Conservation (phyloP, 495 filamentous ascomycete genomes). For the Podospora pseudopauciseta region DNA sequence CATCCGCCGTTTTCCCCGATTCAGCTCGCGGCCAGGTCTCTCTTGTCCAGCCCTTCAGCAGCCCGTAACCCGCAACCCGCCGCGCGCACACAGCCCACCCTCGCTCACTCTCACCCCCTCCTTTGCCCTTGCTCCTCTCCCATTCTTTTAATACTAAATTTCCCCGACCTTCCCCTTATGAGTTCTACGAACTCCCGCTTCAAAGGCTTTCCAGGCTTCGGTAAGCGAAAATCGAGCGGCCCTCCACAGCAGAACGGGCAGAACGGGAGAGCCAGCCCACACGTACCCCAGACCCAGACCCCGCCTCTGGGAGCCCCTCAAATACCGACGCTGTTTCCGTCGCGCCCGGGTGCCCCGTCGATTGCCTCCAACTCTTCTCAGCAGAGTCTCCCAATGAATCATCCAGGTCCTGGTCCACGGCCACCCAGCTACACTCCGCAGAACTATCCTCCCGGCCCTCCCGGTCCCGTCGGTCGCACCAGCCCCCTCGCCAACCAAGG, state of each 20-base stretch:
- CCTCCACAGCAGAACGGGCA: constrained; percentile 34
- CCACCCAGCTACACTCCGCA: constrained; percentile 74
- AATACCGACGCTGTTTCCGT: constrained; percentile 43
- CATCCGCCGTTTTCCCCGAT: constrained; percentile 17
- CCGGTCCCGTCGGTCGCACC: constrained; percentile 48
- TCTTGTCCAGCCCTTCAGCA: constrained; percentile 22
- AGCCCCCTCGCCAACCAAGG: constrained; percentile 47
- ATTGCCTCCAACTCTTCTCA: constrained; percentile 46
- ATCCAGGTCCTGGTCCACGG: constrained; percentile 54
- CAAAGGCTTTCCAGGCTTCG: constrained; percentile 54
- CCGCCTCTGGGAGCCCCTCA: constrained; percentile 41
- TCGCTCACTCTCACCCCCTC: constrained; percentile 16
- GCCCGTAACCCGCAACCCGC: constrained; percentile 10
- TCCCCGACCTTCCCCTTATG: constrained; percentile 44
- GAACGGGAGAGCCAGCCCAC: constrained; percentile 26
- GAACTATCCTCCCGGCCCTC: constrained; percentile 53
- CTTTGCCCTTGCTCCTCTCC: constrained; percentile 16
- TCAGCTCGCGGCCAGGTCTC: constrained; percentile 15
- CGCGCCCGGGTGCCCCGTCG: constrained; percentile 41
- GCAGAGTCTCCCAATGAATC: constrained; percentile 55
- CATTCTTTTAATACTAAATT: constrained; percentile 27
- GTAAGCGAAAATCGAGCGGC: constrained; percentile 53
- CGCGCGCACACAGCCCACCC: constrained; percentile 23
- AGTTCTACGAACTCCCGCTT: constrained; percentile 60
- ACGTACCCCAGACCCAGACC: constrained; percentile 40